These are phyloP conservation scores for Backusella tarrabulga DNA, from an alignment of 192 early-diverging fungal genomes.

Conservation along the genomic window DNA sequence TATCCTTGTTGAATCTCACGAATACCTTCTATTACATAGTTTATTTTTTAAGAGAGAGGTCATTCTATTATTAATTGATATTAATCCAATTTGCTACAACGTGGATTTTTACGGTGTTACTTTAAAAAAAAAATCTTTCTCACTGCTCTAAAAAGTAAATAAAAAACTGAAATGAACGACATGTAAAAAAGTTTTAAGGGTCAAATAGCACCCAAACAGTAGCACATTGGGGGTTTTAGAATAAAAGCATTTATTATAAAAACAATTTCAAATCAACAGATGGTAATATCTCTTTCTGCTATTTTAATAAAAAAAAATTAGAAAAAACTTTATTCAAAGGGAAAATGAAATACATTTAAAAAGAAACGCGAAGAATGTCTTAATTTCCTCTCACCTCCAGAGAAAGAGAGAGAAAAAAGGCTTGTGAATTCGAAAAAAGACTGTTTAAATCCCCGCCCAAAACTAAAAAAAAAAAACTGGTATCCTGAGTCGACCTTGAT, in stretches of 20 bases:
- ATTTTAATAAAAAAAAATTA: background rate
- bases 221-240: background rate
- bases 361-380: background rate
- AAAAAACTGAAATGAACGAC: background rate
- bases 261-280: background rate
- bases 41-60: background rate
- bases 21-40: background rate
- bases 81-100: background rate
- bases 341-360: background rate
- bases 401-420: background rate
- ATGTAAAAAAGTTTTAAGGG: background rate
- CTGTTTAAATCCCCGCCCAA: no score
- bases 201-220: background rate
- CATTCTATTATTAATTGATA: background rate
- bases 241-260: background rate
- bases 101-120: background rate
- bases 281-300: background rate
- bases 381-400: no score
- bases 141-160: background rate
- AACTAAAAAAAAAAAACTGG: no score
- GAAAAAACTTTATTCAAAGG: background rate
- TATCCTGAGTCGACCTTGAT: no score
- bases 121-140: background rate
- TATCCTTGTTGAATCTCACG: background rate
- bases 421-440: no score